A percentile compares a stretch with the other conserved stretches of the same genome.
phyloP scores from a whole-genome alignment of 2,329 filamentous ascomycete genomes.

The Atkinsonella texensis region DNA sequence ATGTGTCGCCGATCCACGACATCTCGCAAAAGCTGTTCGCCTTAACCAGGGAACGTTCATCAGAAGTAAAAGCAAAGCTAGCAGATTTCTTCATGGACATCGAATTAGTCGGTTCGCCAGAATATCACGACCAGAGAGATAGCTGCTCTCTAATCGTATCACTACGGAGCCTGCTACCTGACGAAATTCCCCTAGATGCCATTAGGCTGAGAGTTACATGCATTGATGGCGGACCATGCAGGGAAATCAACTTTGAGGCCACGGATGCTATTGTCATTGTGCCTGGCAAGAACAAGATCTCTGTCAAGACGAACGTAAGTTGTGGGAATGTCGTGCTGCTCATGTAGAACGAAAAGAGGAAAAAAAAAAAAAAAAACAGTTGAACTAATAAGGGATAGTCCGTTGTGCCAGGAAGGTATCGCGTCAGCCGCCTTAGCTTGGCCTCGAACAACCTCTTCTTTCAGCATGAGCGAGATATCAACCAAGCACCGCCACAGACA shows the following conservation, averaged over 20 bases:
- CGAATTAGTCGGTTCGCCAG: constrained; percentile 53
- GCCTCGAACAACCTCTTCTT: constrained; percentile 51
- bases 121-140: constrained; percentile 60
- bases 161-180: constrained; percentile 60
- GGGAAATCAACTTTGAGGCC: constrained; percentile 38
- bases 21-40: constrained; percentile 35
- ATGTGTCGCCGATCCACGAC: constrained; percentile 31
- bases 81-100: constrained; percentile 62
- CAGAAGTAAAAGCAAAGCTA: constrained; percentile 57
- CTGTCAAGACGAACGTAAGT: constrained; percentile 25
- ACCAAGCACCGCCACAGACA: constrained; percentile 32
- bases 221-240: constrained; percentile 39
- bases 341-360: background rate
- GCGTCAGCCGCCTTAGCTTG: constrained; percentile 60
- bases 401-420: constrained; percentile 60
- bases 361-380: background rate
- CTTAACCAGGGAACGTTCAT: constrained; percentile 30
- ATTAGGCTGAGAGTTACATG: constrained; percentile 52
- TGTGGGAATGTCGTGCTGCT: background rate
- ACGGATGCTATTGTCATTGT: constrained; percentile 20
- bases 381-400: constrained; percentile 30
- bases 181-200: constrained; percentile 53
- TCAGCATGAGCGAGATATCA: constrained; percentile 48
- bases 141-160: constrained; percentile 60
- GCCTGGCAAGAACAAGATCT: constrained; percentile 35